phyloP scores from a whole-genome alignment of 2,329 filamentous ascomycete genomes.

The Exophiala sp. region DNA sequence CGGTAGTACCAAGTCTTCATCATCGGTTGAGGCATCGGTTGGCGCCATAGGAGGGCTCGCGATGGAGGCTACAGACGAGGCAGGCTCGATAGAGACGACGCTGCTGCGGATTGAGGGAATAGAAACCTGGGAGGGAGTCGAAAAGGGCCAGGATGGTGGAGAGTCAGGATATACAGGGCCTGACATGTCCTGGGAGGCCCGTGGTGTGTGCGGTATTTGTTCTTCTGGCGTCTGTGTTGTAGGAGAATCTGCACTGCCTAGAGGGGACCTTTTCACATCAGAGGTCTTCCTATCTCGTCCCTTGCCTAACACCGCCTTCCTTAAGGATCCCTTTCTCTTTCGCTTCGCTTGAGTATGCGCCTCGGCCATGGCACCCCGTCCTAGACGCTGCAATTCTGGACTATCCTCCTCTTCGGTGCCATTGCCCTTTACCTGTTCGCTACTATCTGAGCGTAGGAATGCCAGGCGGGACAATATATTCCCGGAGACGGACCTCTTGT shows the following conservation, averaged over 20 bases:
- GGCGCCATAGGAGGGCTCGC: slow-evolving; percentile 54
- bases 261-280: slow-evolving; percentile 46
- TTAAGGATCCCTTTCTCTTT: slow-evolving; percentile 73
- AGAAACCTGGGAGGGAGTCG: slow-evolving; percentile 26
- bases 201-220: slow-evolving; percentile 19
- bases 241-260: slow-evolving; percentile 28
- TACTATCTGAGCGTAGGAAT: slow-evolving; percentile 53
- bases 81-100: slow-evolving; percentile 33
- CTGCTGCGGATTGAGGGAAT: slow-evolving; percentile 32
- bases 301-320: slow-evolving; percentile 77
- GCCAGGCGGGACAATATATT: slow-evolving; percentile 63
- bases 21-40: slow-evolving; percentile 71
- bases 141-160: slow-evolving; percentile 28
- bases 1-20: slow-evolving; percentile 65
- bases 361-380: slow-evolving; percentile 43
- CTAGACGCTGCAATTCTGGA: slow-evolving; percentile 27
- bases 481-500: slow-evolving; percentile 55
- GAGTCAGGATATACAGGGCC: slow-evolving; percentile 24
- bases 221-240: slow-evolving; percentile 18
- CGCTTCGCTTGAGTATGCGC: slow-evolving; percentile 47
- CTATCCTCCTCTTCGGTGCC: slow-evolving; percentile 29
- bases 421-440: slow-evolving; percentile 34
- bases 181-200: slow-evolving; percentile 18
- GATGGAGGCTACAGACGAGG: slow-evolving; percentile 34
- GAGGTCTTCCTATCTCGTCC: slow-evolving; percentile 56